Evolutionary conservation across 257 asterid species (phyloP), one percentile per base, ranked within the genome.

Genomic region (Solanum gandarillasii): DNA sequence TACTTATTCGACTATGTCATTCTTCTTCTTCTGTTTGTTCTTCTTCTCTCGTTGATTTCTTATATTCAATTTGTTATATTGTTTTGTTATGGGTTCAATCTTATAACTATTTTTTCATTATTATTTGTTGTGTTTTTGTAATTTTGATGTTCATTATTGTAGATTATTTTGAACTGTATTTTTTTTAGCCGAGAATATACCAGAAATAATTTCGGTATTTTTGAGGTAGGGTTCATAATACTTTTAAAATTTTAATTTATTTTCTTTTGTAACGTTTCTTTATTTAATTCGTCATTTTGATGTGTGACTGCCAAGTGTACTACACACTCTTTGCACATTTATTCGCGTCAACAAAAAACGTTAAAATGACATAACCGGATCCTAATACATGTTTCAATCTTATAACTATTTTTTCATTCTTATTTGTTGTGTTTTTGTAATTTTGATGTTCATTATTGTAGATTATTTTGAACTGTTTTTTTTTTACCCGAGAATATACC

Each of bases 171-270:
- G 62, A 52, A 52, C 0, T 52, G 62, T 52, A 16, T 52, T 5
- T 52, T 46, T 52, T 18, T n/a, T 9, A n/a, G 16, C 6, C 3
- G 6, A 62, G 12, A 12, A n/a, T 62, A 1, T 62, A 62, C 25
- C 14, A 4, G 0, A 62, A 62, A n/a, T 10, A n/a, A 10, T 3
- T 4, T 62, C 0, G 3, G 0, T 62, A 62, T 11, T 4, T n/a
- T n/a, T 62, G 67, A 21, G 27, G 27, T 7, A 58, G 27, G 38
- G 75, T 29, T 29, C 18, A 68, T 16, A 27, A 9, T 20, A 58
- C 16, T 68, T 27, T 27, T 12, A 12, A 5, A 27, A 68, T 0
- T 27, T 27, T 68, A 9, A 4, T n/a, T 62, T 23, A 23, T 4
- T 68, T 25, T 12, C 70, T 62, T 62, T 62, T 62, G 3, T 58